Percentiles rank a stretch among this genome's conserved stretches.
phyloP scores from a whole-genome alignment of 306 rosid genomes.

The Canavalia ensiformis region DNA sequence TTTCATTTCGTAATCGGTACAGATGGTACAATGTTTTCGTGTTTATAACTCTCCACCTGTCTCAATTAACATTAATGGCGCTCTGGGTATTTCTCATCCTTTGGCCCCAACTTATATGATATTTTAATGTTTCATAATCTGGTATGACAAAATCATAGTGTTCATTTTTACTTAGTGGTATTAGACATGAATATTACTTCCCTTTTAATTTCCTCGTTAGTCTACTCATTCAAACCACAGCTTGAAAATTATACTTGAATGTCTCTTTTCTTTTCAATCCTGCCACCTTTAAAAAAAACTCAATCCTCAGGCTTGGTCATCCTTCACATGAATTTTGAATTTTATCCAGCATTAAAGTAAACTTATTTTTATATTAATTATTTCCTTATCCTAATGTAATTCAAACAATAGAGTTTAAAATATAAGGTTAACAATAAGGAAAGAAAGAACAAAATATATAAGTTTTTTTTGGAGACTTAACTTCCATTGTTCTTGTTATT shows the following conservation, averaged over 20 bases:
- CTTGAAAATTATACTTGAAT: neutral
- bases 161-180: neutral
- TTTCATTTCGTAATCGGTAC: neutral
- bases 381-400: neutral
- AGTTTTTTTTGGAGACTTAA: neutral
- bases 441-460: neutral
- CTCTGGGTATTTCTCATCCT: no score
- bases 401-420: neutral
- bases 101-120: neutral
- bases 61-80: neutral
- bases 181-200: neutral
- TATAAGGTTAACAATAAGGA: neutral
- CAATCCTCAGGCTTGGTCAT: neutral
- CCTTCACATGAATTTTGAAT: neutral
- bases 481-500: neutral
- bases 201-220: neutral
- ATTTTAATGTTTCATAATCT: neutral
- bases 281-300: neutral
- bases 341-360: neutral
- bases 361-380: neutral
- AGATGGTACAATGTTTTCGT: neutral
- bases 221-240: neutral
- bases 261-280: neutral
- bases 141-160: neutral
- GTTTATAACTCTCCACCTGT: neutral